A percentile compares a stretch with the other conserved stretches of the same genome.
These are phyloP conservation scores for Mentha longifolia DNA, from an alignment of 257 asterid genomes.

Conservation along the genomic window DNA sequence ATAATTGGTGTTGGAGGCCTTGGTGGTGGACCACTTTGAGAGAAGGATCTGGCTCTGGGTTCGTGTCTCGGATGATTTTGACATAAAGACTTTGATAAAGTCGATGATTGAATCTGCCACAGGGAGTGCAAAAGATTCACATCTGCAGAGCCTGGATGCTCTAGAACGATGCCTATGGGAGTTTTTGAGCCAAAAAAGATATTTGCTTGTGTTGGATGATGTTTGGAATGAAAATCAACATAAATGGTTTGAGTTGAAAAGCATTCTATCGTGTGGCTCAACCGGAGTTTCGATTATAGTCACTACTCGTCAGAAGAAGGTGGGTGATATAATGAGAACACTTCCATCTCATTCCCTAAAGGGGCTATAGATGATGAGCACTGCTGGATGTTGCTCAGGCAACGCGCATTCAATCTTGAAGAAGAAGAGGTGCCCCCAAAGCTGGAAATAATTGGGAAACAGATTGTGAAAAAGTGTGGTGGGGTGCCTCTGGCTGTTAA, in stretches of 20 bases:
- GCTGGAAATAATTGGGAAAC: no score
- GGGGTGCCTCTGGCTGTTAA: no score
- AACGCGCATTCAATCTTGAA: no score
- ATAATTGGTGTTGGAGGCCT: slow-evolving; percentile 17
- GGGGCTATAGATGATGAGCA: no score
- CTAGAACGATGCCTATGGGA: slow-evolving; percentile 29
- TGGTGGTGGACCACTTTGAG: slow-evolving; percentile 36
- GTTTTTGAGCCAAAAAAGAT: slow-evolving; percentile 32
- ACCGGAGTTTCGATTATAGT: slow-evolving; percentile 20
- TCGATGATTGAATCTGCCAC: slow-evolving; percentile 36
- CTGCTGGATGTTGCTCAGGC: no score
- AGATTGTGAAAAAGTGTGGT: no score
- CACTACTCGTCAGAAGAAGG: no score
- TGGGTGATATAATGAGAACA: no score
- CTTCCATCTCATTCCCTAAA: no score
- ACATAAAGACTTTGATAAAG: slow-evolving; percentile 28
- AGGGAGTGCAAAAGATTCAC: neutral
- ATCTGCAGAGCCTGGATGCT: slow-evolving; percentile 22
- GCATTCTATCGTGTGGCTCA: slow-evolving; percentile 32
- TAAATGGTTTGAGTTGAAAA: slow-evolving; percentile 34
- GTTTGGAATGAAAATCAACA: slow-evolving; percentile 44
- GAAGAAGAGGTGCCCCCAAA: no score
- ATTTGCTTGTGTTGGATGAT: slow-evolving; percentile 42
- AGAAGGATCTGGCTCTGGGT: slow-evolving; percentile 39
- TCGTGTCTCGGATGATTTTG: slow-evolving; percentile 46